Evolutionary conservation across 768 basidiomycete genomes (phyloP), one percentile per base, ranked within the genome.

Genomic region (Epithele typhae): DNA sequence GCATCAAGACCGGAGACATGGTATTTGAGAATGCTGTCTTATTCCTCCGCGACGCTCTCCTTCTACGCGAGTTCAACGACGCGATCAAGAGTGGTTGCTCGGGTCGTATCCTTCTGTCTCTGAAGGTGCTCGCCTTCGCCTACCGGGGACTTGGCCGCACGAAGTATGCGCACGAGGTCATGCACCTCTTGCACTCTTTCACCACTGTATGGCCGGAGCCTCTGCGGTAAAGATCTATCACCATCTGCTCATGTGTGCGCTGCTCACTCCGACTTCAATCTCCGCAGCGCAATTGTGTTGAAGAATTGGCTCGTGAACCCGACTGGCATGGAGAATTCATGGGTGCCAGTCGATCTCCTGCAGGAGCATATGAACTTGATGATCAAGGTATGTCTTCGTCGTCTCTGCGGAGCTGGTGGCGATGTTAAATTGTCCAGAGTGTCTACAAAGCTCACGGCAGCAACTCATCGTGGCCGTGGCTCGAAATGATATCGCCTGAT

Each of bases 271-370:
- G 27, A 30, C 7, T 14, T 30, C 14, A 7, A 14, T 30, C 27
- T 30, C n/a, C n/a, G n/a, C n/a, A 64, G 65, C 3, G 30, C 46
- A 9, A 48, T 60, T 25, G 51, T 66, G 0, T 30, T 67, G 5
- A 59, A 62, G 1, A 68, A 68, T 35, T 68, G 66, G 65, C 60
- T 68, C 0, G 47, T 62, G 2, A 63, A 63, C 49, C 50, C 63
- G 0, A 55, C 56, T 0, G 63, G 63, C 10, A 7, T 7, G 7
- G 27, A 7, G 14, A 14, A 30, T 34, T 18, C 40, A 5, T 68
- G 48, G 22, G 43, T 64, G 1, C 59, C 63, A 25, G 48, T 66
- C 1, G 66, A 68, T 25, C 53, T 66, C 1, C 42, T 68, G 21
- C 65, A 67, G 34, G 64, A 67, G 33, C 66, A 67, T 45, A 37